phyloP scores from a whole-genome alignment of 2,329 filamentous ascomycete species.

The Akanthomyces uredinophilus region DNA sequence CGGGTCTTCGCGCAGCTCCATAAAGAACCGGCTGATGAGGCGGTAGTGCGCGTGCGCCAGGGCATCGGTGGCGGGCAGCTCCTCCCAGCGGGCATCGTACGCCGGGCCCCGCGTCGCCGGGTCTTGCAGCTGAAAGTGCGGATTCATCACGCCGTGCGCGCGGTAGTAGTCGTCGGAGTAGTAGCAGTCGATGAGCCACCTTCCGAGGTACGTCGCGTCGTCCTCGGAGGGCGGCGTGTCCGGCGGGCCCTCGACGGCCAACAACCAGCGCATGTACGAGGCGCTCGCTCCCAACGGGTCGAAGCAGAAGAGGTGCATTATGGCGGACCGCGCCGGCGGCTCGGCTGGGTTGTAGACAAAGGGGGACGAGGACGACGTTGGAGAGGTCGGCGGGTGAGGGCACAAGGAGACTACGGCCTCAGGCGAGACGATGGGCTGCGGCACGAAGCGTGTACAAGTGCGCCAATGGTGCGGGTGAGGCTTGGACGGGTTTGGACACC shows the following conservation, averaged over 20 bases:
- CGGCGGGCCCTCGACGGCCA: conserved; percentile 10
- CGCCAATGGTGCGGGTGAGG: conserved; percentile 12
- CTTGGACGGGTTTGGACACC: conserved; percentile 7
- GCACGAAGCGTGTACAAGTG: conserved; percentile 6
- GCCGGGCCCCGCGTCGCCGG: background rate
- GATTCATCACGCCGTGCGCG: background rate
- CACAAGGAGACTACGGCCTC: background rate
- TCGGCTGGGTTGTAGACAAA: background rate
- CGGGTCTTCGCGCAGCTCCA: conserved; percentile 12
- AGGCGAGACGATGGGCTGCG: conserved; percentile 1
- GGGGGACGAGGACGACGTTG: background rate
- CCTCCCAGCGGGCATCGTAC: conserved; percentile 6
- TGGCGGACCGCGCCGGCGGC: background rate
- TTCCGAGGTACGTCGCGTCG: conserved; percentile 7
- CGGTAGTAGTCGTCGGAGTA: conserved; percentile 11
- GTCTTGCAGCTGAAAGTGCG: background rate
- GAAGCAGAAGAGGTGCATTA: conserved; percentile 16
- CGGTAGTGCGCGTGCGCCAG: conserved; percentile 3
- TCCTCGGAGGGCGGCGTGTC: conserved; percentile 7
- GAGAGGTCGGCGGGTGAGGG: background rate
- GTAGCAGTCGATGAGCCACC: conserved; percentile 15
- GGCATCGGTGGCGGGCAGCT: conserved; percentile 8
- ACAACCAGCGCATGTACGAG: conserved; percentile 14
- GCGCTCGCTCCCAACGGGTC: conserved; percentile 5
- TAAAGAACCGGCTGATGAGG: conserved; percentile 13